These are phyloP conservation scores for Raffaelea ambrosiae DNA, from an alignment of 2,329 filamentous ascomycete species.

Conservation along the genomic window DNA sequence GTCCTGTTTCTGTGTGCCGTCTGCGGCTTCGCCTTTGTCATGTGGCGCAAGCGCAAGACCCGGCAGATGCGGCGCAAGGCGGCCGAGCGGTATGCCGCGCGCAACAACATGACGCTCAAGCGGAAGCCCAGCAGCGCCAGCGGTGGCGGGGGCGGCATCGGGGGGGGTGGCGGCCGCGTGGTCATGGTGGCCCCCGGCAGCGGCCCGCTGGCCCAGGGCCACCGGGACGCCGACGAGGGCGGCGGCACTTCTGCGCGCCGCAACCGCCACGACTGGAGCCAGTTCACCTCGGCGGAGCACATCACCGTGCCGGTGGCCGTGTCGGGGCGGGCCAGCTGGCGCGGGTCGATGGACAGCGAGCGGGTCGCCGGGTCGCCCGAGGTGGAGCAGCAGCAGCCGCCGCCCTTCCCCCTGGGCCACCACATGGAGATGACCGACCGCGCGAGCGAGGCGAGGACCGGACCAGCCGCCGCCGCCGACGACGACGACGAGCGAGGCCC, in stretches of 20 bases:
- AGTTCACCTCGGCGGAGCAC: background rate
- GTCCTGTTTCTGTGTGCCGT: slow-evolving; percentile 27
- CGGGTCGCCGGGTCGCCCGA: background rate
- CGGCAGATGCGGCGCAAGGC: slow-evolving; percentile 25
- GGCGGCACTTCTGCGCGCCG: background rate
- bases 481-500: background rate
- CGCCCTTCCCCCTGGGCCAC: background rate
- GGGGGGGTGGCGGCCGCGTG: background rate
- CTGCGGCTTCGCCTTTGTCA: slow-evolving; percentile 33
- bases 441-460: background rate
- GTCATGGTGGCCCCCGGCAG: background rate
- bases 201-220: background rate
- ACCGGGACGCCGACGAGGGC: background rate
- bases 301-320: background rate
- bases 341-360: background rate
- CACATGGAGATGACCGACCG: background rate
- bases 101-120: background rate
- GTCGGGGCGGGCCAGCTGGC: background rate
- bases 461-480: background rate
- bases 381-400: background rate
- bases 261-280: background rate
- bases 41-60: slow-evolving; percentile 35
- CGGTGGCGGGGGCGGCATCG: slow-evolving; percentile 7
- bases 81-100: slow-evolving; percentile 11
- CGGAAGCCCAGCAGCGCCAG: slow-evolving; percentile 1